Conservation (phyloP, 2,329 filamentous ascomycete species). For the Onygena corvina region DNA sequence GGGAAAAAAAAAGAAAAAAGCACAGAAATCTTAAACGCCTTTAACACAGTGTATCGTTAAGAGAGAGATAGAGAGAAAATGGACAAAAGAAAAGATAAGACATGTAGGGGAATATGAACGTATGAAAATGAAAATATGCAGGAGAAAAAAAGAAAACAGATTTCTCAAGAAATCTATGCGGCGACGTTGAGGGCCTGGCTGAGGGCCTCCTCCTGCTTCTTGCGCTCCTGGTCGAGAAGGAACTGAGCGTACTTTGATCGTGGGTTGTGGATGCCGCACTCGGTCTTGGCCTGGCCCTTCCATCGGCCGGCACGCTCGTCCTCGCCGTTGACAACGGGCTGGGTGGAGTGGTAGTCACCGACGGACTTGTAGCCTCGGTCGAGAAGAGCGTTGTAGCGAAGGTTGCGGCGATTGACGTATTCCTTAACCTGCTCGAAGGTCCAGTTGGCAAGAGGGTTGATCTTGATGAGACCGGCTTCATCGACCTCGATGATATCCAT, state of each 20-base stretch:
- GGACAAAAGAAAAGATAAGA: background rate
- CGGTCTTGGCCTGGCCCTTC: constrained; percentile 92
- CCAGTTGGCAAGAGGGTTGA: constrained; percentile 96
- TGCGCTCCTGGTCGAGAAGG: constrained; percentile 58
- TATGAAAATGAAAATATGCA: background rate
- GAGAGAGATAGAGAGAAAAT: background rate
- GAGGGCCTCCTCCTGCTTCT: constrained; percentile 49
- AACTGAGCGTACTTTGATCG: constrained; percentile 85
- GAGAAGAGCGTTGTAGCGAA: constrained; percentile 86
- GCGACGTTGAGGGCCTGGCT: constrained; percentile 28
- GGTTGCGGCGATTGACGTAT: constrained; percentile 74
- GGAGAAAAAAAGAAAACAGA: background rate
- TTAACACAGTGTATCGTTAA: background rate
- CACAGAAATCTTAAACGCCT: constrained; percentile 4
- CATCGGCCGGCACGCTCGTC: constrained; percentile 93
- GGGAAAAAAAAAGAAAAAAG: background rate
- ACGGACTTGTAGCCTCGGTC: constrained; percentile 96
- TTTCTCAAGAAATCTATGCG: background rate
- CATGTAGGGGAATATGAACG: background rate
- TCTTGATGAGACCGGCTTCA: constrained; percentile 83
- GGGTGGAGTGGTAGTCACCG: constrained; percentile 96
- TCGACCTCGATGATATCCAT: constrained; percentile 89
- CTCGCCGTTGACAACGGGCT: constrained; percentile 77
- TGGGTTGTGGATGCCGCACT: constrained; percentile 98
- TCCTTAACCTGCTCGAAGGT: constrained; percentile 75